phyloP scores from a whole-genome alignment of 1,284 basidiomycete genomes.

The Ustilago loliicola region DNA sequence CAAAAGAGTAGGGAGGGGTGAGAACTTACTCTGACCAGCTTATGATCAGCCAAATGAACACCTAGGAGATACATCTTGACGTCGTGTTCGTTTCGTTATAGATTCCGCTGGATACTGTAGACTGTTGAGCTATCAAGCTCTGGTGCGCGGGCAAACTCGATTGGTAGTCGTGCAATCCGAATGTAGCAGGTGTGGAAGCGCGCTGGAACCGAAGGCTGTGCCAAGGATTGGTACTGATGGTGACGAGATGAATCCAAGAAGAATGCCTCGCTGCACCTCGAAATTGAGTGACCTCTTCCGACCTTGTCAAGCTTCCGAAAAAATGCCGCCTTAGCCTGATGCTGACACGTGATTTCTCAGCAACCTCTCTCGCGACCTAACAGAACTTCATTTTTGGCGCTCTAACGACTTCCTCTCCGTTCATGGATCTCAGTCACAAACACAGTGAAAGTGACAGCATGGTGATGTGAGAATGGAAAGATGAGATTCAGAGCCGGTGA shows the following conservation, averaged over 20 bases:
- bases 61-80: slow-evolving; percentile 68
- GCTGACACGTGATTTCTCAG: slow-evolving; percentile 40
- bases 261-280: neutral
- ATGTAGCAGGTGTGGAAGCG: no score
- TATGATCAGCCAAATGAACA: slow-evolving; percentile 67
- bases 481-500: slow-evolving; percentile 31
- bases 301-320: slow-evolving; percentile 25
- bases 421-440: neutral
- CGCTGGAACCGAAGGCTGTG: no score
- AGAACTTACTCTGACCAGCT: slow-evolving; percentile 67
- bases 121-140: neutral
- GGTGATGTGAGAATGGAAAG: neutral
- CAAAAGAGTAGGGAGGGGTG: neutral
- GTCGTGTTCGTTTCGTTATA: neutral
- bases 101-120: neutral
- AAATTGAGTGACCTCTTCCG: slow-evolving; percentile 7
- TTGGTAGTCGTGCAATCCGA: no score
- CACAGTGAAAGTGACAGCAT: neutral
- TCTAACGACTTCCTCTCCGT: slow-evolving; percentile 1
- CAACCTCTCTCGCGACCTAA: neutral
- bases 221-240: no score
- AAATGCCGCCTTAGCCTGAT: slow-evolving; percentile 1
- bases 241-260: neutral
- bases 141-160: no score
- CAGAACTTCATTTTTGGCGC: neutral